Evolutionary conservation across 148 eudicot genomes (phyloP).

Genomic region (Silene latifolia): DNA sequence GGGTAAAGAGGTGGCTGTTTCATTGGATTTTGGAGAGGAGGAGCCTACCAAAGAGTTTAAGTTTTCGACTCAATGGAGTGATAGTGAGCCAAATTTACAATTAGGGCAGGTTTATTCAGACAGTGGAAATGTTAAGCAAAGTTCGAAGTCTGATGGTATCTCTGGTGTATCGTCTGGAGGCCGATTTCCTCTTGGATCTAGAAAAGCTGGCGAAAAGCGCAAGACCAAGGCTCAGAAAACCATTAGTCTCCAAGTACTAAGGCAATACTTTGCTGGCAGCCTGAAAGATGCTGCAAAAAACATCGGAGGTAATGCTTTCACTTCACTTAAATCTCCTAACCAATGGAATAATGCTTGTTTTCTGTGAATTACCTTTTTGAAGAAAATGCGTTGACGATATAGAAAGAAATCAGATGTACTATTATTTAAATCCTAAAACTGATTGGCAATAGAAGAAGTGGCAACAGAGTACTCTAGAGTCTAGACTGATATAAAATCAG

Average conservation of each 20-base stretch:
- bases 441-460: not conserved
- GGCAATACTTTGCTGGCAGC: slow-evolving; percentile 89
- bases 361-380: not conserved
- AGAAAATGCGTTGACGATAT: not conserved
- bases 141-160: slow-evolving; percentile 34
- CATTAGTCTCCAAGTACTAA: slow-evolving; percentile 68
- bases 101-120: slow-evolving; percentile 28
- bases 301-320: slow-evolving; percentile 64
- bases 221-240: slow-evolving; percentile 67
- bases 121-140: slow-evolving; percentile 32
- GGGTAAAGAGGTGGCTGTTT: slow-evolving; percentile 46
- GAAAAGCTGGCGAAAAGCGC: slow-evolving; percentile 41
- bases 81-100: slow-evolving; percentile 25
- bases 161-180: slow-evolving; percentile 36
- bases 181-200: slow-evolving; percentile 26
- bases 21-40: slow-evolving; percentile 41
- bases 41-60: slow-evolving; percentile 47
- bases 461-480: not conserved
- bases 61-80: slow-evolving; percentile 39
- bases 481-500: not conserved
- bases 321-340: not conserved
- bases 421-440: not conserved
- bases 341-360: not conserved
- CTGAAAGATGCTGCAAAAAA: slow-evolving; percentile 88
- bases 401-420: not conserved